phyloP scores from a whole-genome alignment of 257 asterid species.

The Fraxinus cuspidata region DNA sequence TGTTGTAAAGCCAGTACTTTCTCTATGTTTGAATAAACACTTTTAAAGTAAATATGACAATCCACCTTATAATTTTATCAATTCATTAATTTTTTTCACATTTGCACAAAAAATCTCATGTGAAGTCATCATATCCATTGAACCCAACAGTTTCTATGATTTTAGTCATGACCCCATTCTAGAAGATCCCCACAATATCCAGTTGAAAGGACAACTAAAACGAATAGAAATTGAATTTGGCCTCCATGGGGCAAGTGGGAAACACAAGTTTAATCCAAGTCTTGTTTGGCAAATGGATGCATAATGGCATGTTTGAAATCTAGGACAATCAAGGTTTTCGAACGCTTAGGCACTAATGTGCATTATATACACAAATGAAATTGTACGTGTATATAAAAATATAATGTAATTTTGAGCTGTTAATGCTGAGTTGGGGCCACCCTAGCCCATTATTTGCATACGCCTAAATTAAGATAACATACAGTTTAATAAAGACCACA shows the following conservation, averaged over 20 bases:
- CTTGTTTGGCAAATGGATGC: neutral
- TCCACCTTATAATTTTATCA: constrained; percentile 10
- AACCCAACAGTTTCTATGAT: neutral
- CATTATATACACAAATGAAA: too few species aligned
- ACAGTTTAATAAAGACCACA: too few species aligned
- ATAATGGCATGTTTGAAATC: neutral
- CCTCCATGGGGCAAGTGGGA: constrained; percentile 20
- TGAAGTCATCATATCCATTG: constrained; percentile 6
- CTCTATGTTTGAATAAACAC: neutral
- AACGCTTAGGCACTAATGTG: too few species aligned
- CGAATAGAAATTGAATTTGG: neutral
- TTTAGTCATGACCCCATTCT: constrained; percentile 28
- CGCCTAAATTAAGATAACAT: too few species aligned
- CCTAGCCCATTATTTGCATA: too few species aligned
- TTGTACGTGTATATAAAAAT: too few species aligned
- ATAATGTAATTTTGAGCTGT: too few species aligned
- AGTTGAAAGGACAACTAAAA: neutral
- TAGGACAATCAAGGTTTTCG: neutral
- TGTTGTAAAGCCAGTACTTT: neutral
- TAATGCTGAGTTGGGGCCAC: too few species aligned
- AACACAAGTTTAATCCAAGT: constrained; percentile 17
- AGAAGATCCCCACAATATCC: neutral
- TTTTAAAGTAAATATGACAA: neutral
- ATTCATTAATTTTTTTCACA: constrained; percentile 28
- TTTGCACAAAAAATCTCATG: constrained; percentile 2